Evolutionary conservation across 306 rosid species (phyloP).

Genomic region (Cucumis hystrix): DNA sequence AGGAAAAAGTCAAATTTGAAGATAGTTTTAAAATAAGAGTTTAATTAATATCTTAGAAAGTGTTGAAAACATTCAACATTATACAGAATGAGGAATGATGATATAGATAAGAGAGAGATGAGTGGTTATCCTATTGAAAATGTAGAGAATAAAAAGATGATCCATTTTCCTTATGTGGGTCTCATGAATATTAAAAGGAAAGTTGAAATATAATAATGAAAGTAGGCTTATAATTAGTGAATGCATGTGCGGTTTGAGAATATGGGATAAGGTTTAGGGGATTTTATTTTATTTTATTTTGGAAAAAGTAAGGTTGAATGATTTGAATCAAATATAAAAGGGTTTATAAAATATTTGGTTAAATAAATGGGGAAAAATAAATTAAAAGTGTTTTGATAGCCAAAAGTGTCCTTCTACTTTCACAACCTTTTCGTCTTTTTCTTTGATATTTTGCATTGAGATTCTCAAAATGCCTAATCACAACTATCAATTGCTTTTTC

Average conservation of each 20-base stretch:
- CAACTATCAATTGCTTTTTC: not conserved
- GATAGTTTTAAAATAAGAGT: too few relatives aligned
- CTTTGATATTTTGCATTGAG: not conserved
- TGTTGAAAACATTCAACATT: too few relatives aligned
- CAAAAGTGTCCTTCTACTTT: not conserved
- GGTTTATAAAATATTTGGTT: not conserved
- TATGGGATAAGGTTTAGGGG: not conserved
- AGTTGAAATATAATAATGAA: not conserved
- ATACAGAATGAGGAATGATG: not conserved
- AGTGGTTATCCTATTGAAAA: not conserved
- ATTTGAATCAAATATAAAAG: not conserved
- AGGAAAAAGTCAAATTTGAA: too few relatives aligned
- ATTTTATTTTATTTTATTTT: too few relatives aligned
- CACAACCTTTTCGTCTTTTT: not conserved
- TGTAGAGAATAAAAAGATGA: not conserved
- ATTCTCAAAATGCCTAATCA: not conserved
- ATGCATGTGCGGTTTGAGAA: not conserved
- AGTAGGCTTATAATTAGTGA: not conserved
- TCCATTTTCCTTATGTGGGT: not conserved
- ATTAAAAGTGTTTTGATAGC: not conserved
- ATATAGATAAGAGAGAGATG: not conserved
- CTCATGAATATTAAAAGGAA: not conserved
- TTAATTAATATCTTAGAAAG: too few relatives aligned
- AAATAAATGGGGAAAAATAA: not conserved
- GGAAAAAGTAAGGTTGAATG: not conserved